Percentiles rank a stretch among this genome's conserved stretches.
These are phyloP conservation scores for California macrophylla DNA, from an alignment of 441 rosid genomes.

Conservation along the genomic window DNA sequence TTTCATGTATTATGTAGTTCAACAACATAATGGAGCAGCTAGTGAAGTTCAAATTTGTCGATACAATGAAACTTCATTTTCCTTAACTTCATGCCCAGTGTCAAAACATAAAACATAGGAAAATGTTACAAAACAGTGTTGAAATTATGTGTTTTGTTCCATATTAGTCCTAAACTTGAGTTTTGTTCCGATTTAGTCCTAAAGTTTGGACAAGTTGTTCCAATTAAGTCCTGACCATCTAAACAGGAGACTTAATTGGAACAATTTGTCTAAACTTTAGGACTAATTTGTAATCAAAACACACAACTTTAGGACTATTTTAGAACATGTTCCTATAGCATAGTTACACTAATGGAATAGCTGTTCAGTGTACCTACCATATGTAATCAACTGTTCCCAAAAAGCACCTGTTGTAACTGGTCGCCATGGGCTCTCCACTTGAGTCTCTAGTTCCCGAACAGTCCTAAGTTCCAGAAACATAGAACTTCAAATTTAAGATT, in stretches of 20 bases:
- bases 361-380: constrained; percentile 38
- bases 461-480: constrained; percentile 36
- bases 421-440: constrained; percentile 71
- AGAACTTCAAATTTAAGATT: neutral
- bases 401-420: constrained; percentile 84
- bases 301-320: constrained; percentile 1
- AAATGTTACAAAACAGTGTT: too few relatives aligned
- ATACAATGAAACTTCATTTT: neutral
- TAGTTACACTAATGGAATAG: neutral
- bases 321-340: neutral
- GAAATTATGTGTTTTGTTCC: too few relatives aligned
- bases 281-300: neutral
- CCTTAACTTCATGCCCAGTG: neutral
- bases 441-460: constrained; percentile 57
- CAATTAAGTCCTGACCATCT: neutral
- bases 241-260: neutral
- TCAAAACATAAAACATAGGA: neutral
- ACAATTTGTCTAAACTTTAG: neutral
- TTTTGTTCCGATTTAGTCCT: neutral
- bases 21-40: neutral
- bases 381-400: constrained; percentile 93
- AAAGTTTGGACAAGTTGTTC: neutral
- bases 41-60: neutral
- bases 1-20: neutral
- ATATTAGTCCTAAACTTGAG: neutral